Evolutionary conservation across 2,329 filamentous ascomycete species (phyloP).

Genomic region (Fusarium verrucosum): DNA sequence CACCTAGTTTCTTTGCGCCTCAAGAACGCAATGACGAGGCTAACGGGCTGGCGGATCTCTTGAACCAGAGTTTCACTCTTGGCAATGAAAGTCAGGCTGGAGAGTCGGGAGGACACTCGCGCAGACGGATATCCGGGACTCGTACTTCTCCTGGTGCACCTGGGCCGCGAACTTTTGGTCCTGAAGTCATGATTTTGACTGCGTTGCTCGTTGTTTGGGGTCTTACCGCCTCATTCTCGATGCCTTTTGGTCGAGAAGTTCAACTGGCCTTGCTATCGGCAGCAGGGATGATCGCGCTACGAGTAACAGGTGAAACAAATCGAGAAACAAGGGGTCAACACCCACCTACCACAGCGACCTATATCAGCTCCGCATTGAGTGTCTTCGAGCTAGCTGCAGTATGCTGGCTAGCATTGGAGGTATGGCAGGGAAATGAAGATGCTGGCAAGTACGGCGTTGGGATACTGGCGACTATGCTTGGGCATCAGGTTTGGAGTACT

Average conservation of each 20-base stretch:
- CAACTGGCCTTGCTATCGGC: conserved; percentile 43
- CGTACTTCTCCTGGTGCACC: background rate
- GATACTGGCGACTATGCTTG: conserved; percentile 47
- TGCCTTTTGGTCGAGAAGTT: conserved; percentile 44
- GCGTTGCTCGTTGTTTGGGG: conserved; percentile 44
- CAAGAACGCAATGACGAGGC: conserved; percentile 53
- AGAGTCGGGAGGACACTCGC: background rate
- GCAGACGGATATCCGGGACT: background rate
- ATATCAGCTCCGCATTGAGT: conserved; percentile 43
- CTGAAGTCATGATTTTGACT: conserved; percentile 38
- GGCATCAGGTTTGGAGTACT: conserved; percentile 45
- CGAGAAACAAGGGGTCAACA: conserved; percentile 17
- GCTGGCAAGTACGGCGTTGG: conserved; percentile 43
- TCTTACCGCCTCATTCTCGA: conserved; percentile 19
- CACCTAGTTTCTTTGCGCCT: conserved; percentile 69
- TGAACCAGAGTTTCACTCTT: conserved; percentile 56
- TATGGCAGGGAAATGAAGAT: conserved; percentile 42
- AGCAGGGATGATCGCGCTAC: conserved; percentile 46
- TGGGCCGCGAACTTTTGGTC: conserved; percentile 12
- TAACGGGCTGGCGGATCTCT: conserved; percentile 56
- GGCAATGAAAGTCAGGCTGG: conserved; percentile 42
- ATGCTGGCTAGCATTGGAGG: conserved; percentile 49
- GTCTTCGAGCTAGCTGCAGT: conserved; percentile 47
- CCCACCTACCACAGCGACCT: conserved; percentile 33
- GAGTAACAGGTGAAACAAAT: conserved; percentile 44